phyloP scores from a whole-genome alignment of 2,329 filamentous ascomycete genomes.

The Claviceps monticola region DNA sequence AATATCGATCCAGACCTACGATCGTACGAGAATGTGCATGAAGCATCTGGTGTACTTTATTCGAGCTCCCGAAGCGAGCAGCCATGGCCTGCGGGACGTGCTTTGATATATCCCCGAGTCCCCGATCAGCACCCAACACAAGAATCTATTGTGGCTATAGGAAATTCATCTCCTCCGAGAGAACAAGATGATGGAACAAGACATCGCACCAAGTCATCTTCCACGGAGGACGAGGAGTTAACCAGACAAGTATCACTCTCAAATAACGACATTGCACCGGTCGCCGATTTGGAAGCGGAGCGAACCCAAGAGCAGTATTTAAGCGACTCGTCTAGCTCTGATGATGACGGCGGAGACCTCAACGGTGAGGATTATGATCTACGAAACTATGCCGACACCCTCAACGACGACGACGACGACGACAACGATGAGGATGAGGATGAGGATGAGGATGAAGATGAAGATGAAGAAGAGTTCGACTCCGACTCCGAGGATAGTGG shows the following conservation, averaged over 20 bases:
- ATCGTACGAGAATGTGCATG: constrained; percentile 1
- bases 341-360: constrained; percentile 15
- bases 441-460: constrained; percentile 18
- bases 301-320: background rate
- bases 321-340: constrained; percentile 7
- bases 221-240: background rate
- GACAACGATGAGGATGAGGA: constrained; percentile 23
- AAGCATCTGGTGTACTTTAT: background rate
- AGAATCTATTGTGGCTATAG: background rate
- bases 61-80: background rate
- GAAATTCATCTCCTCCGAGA: constrained; percentile 1
- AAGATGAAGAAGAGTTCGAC: constrained; percentile 8
- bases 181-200: background rate
- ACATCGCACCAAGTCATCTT: background rate
- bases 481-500: constrained; percentile 7
- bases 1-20: constrained; percentile 9
- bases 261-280: background rate
- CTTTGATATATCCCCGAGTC: background rate
- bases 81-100: background rate
- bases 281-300: background rate
- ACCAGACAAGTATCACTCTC: background rate
- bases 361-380: constrained; percentile 22
- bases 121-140: background rate
- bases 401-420: constrained; percentile 8
- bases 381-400: constrained; percentile 18